A percentile compares a stretch with the other conserved stretches of the same genome.
Evolutionary conservation across 2,329 filamentous ascomycete genomes (phyloP).

Genomic region (Scedosporium apiospermum): DNA sequence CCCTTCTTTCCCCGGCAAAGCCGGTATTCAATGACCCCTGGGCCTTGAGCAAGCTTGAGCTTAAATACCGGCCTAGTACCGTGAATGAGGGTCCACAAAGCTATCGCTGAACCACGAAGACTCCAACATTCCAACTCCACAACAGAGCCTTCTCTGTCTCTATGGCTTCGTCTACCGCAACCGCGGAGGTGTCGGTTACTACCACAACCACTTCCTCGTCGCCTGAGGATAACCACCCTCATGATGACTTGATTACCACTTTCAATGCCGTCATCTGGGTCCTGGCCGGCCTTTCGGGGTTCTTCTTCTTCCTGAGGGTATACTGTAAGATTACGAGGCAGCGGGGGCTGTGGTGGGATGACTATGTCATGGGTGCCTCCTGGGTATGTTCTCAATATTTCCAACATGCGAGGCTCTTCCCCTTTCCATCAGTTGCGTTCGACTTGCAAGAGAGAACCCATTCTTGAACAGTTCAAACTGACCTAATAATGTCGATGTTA

Average conservation of each 20-base stretch:
- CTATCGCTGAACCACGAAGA: neutral
- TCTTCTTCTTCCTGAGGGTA: conserved; percentile 14
- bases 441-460: neutral
- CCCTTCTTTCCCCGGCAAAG: too few relatives aligned
- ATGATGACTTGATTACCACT: conserved; percentile 6
- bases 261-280: conserved; percentile 13
- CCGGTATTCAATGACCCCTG: too few relatives aligned
- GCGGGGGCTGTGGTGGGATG: conserved; percentile 19
- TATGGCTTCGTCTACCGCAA: neutral
- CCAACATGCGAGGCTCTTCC: neutral
- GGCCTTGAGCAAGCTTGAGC: too few relatives aligned
- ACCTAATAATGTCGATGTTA: neutral
- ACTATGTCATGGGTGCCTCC: conserved; percentile 15
- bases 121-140: neutral
- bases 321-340: conserved; percentile 16
- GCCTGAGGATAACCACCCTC: neutral
- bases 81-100: neutral
- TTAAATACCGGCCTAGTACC: too few relatives aligned
- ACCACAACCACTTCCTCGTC: neutral
- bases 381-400: conserved; percentile 15
- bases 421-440: conserved; percentile 4
- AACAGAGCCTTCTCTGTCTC: neutral
- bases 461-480: too few relatives aligned
- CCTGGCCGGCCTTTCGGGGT: conserved; percentile 10
- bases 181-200: neutral